These are phyloP conservation scores for Corynascus novoguineensis DNA, from an alignment of 495 filamentous ascomycete genomes.

Conservation along the genomic window DNA sequence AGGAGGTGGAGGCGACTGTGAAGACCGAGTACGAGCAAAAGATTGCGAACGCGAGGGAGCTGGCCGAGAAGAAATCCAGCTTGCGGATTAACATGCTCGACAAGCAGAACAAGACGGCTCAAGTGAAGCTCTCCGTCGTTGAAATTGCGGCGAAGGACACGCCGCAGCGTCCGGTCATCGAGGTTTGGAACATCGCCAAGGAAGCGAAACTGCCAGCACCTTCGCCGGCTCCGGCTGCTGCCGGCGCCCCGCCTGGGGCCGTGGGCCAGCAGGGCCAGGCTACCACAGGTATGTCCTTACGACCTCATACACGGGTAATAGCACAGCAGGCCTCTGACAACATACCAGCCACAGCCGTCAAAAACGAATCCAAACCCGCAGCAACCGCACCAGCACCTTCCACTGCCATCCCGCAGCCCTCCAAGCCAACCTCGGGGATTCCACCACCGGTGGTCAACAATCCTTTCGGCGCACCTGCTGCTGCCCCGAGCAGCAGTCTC, in stretches of 20 bases:
- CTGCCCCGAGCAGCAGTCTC: conserved; percentile 2
- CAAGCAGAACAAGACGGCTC: conserved; percentile 55
- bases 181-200: conserved; percentile 81
- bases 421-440: conserved; percentile 8
- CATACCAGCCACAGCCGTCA: conserved; percentile 15
- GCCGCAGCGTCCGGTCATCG: conserved; percentile 68
- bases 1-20: conserved; percentile 42
- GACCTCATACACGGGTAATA: neutral
- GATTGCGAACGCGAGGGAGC: conserved; percentile 45
- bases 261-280: conserved; percentile 29
- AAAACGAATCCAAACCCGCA: conserved; percentile 24
- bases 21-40: conserved; percentile 47
- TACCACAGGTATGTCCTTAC: conserved; percentile 25
- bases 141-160: conserved; percentile 76
- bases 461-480: conserved; percentile 22
- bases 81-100: conserved; percentile 78
- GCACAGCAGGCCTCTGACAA: conserved; percentile 23
- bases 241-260: neutral
- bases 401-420: conserved; percentile 5
- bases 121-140: conserved; percentile 71
- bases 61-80: conserved; percentile 58
- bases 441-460: conserved; percentile 11
- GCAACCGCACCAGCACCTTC: conserved; percentile 6
- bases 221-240: conserved; percentile 25
- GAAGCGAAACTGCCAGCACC: conserved; percentile 55